Evolutionary conservation across 1,284 basidiomycete species (phyloP).

Genomic region (Peniophora sp.): DNA sequence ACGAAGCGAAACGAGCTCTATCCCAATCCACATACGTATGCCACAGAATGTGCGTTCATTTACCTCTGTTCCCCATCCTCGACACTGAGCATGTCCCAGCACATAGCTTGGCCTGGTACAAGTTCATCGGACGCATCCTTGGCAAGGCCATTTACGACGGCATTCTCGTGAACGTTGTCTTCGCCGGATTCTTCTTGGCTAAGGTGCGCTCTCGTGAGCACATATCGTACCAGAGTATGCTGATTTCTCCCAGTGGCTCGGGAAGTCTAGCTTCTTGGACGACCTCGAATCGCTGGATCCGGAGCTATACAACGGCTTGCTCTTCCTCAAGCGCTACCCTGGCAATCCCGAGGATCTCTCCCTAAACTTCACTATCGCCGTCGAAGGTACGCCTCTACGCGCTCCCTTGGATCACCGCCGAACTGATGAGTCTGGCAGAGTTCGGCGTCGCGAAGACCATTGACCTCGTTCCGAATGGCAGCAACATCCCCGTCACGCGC

Average conservation of each 20-base stretch:
- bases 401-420: conserved; percentile 1
- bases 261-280: conserved; percentile 82
- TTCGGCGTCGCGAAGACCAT: conserved; percentile 77
- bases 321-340: conserved; percentile 89
- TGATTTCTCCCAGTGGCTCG: conserved; percentile 62
- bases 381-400: conserved; percentile 63
- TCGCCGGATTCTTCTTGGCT: conserved; percentile 92
- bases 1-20: conserved; percentile 91
- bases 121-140: conserved; percentile 88
- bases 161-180: conserved; percentile 92
- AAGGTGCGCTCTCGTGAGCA: conserved; percentile 45
- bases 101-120: conserved; percentile 87
- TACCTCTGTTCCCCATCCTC: neutral
- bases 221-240: neutral
- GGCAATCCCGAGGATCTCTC: conserved; percentile 89
- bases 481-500: conserved; percentile 80
- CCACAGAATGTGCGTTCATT: conserved; percentile 62
- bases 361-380: conserved; percentile 84
- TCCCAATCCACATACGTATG: conserved; percentile 87
- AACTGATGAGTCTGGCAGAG: conserved; percentile 39
- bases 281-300: conserved; percentile 88
- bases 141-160: conserved; percentile 97
- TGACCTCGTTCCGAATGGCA: conserved; percentile 80
- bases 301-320: conserved; percentile 87
- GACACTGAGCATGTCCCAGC: conserved; percentile 30